phyloP scores from a whole-genome alignment of 345 rosid species.

The Microcos paniculata region DNA sequence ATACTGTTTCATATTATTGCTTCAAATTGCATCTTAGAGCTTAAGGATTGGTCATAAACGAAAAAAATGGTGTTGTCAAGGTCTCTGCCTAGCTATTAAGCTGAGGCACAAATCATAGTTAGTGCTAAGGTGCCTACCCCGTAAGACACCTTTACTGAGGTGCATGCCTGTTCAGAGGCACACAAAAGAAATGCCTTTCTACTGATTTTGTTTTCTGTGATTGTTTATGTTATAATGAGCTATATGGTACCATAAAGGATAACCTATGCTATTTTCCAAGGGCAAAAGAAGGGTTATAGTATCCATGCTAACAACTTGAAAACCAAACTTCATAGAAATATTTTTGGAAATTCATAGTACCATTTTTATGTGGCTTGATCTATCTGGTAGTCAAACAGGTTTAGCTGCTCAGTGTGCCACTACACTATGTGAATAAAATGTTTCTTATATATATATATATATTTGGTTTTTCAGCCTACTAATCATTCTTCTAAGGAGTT shows the following conservation, averaged over 20 bases:
- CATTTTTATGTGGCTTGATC: not conserved
- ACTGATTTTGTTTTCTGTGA: not conserved
- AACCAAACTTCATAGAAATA: not conserved
- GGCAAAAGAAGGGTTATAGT: not conserved
- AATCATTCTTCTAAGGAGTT: conserved; percentile 57
- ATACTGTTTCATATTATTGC: conserved; percentile 16
- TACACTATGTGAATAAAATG: not conserved
- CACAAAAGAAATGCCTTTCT: not conserved
- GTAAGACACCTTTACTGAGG: not conserved
- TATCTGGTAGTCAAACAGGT: not conserved
- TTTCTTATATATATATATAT: conserved; percentile 7
- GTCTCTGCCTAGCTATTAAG: not conserved
- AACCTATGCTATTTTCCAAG: not conserved
- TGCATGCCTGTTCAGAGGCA: not conserved
- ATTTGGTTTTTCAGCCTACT: conserved; percentile 46
- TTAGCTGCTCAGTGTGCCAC: not conserved
- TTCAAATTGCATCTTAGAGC: not conserved
- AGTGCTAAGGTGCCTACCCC: not conserved
- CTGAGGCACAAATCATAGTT: not conserved
- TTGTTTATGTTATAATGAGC: not conserved
- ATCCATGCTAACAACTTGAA: not conserved
- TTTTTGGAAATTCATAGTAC: not conserved
- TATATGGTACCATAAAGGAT: not conserved
- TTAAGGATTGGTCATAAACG: conserved; percentile 3
- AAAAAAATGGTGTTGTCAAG: not conserved